Evolutionary conservation across 2,329 filamentous ascomycete species (phyloP), one percentile per base, ranked within the genome.

Genomic region (Akanthomyces lecanii): DNA sequence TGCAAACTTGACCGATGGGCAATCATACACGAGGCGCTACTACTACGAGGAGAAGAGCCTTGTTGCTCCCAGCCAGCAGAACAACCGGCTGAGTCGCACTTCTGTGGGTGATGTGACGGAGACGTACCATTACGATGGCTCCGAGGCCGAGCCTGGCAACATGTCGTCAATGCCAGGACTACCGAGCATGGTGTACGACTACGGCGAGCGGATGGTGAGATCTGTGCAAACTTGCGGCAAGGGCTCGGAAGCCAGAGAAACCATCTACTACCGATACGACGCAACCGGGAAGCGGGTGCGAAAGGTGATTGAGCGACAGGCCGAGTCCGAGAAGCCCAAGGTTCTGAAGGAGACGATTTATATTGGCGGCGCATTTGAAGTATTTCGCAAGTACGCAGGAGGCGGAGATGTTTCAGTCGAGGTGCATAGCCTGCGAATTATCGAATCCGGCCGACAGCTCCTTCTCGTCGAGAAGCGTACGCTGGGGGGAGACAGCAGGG

Each of bases 191-290:
- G 54, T 25, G 2, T 62, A 56, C 21, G 60, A 56, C n/a, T 62
- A 62, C n/a, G 52, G 28, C 25, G 60, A 62, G 44, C 51, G 53
- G 4, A 62, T 62, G 60, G 51, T 53, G 11, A 14, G 4, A 33
- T 62, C 60, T n/a, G 60, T 48, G 5, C 60, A 56, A 14, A 62
- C 40, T 16, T 40, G 23, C 36, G 59, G 55, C 42, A 60, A 44
- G 45, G 44, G 23, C 16, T 42, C n/a, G 16, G 48, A 42, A 36
- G 28, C 40, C 14, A 33, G 30, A 51, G 68, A 70, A 38, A 69
- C 57, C 3, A 71, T 69, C 11, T 71, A 66, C 44, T 72, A 71
- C 55, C 40, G 61, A 25, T 72, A 73, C 55, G 63, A 71, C 51
- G 28, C 52, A 2, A 50, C 25, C 2, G 69, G 68, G 2, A 61